Percentiles rank a stretch among this genome's conserved stretches.
Conservation (phyloP, 192 early-diverging fungal genomes). For the Coemansia sp. region DNA sequence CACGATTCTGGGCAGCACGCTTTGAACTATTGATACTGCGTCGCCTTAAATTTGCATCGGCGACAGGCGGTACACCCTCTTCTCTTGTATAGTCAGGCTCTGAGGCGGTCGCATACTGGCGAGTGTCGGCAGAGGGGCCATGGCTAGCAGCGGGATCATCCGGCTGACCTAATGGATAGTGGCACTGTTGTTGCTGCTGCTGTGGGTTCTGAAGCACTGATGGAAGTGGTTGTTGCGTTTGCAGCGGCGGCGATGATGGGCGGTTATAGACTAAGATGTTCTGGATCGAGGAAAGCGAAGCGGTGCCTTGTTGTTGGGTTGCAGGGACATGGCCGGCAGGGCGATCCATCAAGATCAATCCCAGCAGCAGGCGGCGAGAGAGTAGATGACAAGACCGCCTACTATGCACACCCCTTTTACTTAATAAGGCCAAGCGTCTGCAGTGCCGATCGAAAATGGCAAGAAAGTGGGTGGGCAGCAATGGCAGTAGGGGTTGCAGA, state of each 20-base stretch:
- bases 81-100: constrained; percentile 31
- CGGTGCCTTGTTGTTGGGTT: constrained; percentile 22
- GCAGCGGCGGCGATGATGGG: constrained; percentile 7
- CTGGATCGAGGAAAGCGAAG: constrained; percentile 21
- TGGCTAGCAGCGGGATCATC: constrained; percentile 13
- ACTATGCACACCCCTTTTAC: too few relatives aligned
- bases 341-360: constrained; percentile 29
- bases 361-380: too few relatives aligned
- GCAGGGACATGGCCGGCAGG: constrained; percentile 17
- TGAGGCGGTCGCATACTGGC: constrained; percentile 17
- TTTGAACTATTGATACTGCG: constrained; percentile 54
- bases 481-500: too few relatives aligned
- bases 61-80: constrained; percentile 16
- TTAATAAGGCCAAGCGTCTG: too few relatives aligned
- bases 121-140: constrained; percentile 11
- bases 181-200: neutral
- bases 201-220: neutral
- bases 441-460: too few relatives aligned
- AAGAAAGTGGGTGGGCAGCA: too few relatives aligned
- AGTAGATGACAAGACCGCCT: neutral
- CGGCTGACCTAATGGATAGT: neutral
- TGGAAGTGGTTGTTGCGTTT: constrained; percentile 4
- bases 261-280: constrained; percentile 15
- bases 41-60: constrained; percentile 24
- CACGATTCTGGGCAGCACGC: constrained; percentile 52